Conservation (phyloP, 768 basidiomycete genomes). For the Suillus paluster region DNA sequence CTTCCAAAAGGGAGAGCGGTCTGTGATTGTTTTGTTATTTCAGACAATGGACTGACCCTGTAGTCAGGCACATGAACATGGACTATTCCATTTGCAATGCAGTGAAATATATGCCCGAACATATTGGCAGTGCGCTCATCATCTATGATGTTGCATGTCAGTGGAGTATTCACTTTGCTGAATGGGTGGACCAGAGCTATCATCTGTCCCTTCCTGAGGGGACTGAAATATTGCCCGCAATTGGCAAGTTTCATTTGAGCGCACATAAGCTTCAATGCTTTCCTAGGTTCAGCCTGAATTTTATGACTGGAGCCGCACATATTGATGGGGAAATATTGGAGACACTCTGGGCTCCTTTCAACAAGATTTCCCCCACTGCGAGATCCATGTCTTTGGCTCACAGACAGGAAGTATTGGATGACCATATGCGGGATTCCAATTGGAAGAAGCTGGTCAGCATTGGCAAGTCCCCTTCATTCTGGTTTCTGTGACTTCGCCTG, state of each 20-base stretch:
- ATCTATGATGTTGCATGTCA: too few relatives aligned
- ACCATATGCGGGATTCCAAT: slow-evolving; percentile 35
- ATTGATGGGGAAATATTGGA: slow-evolving; percentile 40
- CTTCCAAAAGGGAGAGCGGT: too few relatives aligned
- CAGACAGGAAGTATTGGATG: slow-evolving; percentile 19
- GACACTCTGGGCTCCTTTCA: slow-evolving; percentile 10
- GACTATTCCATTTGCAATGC: too few relatives aligned
- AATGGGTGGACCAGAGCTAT: slow-evolving; percentile 1
- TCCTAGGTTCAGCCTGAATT: slow-evolving; percentile 27
- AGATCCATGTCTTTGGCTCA: slow-evolving; percentile 27
- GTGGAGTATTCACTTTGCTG: slow-evolving; percentile 14
- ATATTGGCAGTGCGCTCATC: too few relatives aligned
- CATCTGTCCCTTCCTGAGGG: background rate
- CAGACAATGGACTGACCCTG: too few relatives aligned
- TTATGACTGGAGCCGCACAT: slow-evolving; percentile 31
- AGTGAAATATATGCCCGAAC: too few relatives aligned
- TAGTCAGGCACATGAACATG: too few relatives aligned
- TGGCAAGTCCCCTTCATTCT: slow-evolving; percentile 10
- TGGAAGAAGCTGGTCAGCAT: slow-evolving; percentile 35
- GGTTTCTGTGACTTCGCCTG: too few relatives aligned
- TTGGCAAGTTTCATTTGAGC: slow-evolving; percentile 37
- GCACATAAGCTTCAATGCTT: slow-evolving; percentile 33
- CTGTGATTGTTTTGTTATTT: too few relatives aligned
- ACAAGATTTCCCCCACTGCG: slow-evolving; percentile 23
- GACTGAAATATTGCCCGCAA: slow-evolving; percentile 15